These are phyloP conservation scores for Colletotrichum sp. DNA, from an alignment of 2,329 filamentous ascomycete genomes.

Conservation along the genomic window DNA sequence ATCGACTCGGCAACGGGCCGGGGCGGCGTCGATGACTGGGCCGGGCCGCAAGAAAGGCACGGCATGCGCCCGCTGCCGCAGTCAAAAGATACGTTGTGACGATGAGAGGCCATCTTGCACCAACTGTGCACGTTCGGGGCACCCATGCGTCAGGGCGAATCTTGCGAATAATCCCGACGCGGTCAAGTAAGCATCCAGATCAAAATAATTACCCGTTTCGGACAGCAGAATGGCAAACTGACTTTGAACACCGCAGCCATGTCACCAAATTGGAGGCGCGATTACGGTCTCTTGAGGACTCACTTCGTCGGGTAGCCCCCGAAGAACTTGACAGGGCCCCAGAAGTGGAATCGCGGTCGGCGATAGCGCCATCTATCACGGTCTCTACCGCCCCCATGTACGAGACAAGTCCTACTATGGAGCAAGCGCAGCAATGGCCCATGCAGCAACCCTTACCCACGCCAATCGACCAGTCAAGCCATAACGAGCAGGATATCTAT, in stretches of 20 bases:
- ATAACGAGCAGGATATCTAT: not conserved
- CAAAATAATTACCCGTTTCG: not conserved
- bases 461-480: not conserved
- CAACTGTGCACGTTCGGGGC: constrained; percentile 33
- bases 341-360: not conserved
- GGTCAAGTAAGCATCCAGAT: not conserved
- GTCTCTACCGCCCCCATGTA: not conserved
- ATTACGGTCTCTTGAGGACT: not conserved
- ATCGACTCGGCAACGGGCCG: not conserved
- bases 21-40: not conserved
- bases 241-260: not conserved
- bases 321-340: not conserved
- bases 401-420: not conserved
- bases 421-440: not conserved
- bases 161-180: not conserved
- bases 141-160: constrained; percentile 30
- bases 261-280: not conserved
- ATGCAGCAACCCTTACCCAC: not conserved
- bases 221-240: not conserved
- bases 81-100: constrained; percentile 37
- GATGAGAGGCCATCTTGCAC: constrained; percentile 30
- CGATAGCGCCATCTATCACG: not conserved
- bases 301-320: not conserved
- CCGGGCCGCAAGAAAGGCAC: constrained; percentile 31
- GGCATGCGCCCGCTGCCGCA: constrained; percentile 35